Base-by-base conservation (phyloP, 2,329 filamentous ascomycete genomes). In the Phaeosphaeria sp. region DNA sequence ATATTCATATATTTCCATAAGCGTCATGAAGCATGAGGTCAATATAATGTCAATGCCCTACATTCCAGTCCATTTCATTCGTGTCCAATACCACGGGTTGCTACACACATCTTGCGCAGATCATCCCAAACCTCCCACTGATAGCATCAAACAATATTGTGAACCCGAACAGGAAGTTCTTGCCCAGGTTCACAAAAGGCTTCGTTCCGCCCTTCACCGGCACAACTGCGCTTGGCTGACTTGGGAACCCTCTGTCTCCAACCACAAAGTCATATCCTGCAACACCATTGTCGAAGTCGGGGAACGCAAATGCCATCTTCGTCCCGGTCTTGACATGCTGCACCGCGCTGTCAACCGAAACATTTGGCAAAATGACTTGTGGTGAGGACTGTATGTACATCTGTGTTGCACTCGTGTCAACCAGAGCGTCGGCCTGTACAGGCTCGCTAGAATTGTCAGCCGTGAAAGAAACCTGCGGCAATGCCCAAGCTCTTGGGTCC, bases 51-150 rank as follows among this genome's bases (percentile, higher is more conserved):
- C n/a, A 11, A 7, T 36, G 3, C 11, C 13, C 30, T 11, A 36
- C 11, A 7, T 36, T 13, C 30, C 7, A 36, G 7, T 11, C 13
- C 30, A 13, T 36, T 36, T 11, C 9, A 3, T 36, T 36, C 3
- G 7, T 3, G 13, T 13, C 30, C 30, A 36, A 11, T 2, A 5
- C 18, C n/a, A 2, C n/a, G 2, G 11, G 10, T 13, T 9, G 3
- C 42, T 44, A 44, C 23, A 18, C n/a, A 78, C 57, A 59, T 21
- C 42, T 48, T 22, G 42, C 25, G 42, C 53, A 60, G 30, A 56
- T 60, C n/a, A 63, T 54, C 15, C 60, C 60, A 44, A 55, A 63
- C 17, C 50, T 33, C 2, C 60, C 60, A 1, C 42, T 50, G 17
- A 49, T 21, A 1, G 60, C 61, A 55, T 64, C 58, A 46, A 57